These are phyloP conservation scores for Kwoniella sp. DNA, from an alignment of 768 basidiomycete species.

Conservation along the genomic window DNA sequence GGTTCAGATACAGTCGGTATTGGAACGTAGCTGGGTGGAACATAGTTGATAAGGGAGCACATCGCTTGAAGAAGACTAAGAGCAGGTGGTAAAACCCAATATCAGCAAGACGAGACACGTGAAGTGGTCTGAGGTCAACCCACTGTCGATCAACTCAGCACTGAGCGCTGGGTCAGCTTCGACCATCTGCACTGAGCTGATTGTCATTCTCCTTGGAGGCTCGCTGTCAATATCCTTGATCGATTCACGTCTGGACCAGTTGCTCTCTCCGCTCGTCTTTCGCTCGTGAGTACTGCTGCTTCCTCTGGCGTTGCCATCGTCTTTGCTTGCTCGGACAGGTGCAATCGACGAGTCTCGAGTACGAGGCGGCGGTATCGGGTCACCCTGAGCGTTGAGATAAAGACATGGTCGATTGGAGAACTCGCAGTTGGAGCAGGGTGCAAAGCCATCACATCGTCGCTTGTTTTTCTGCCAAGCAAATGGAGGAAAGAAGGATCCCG, in stretches of 20 bases:
- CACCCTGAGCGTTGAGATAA: slow-evolving; percentile 53
- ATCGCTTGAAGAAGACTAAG: slow-evolving; percentile 50
- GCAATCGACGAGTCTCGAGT: slow-evolving; percentile 36
- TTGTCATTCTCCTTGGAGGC: slow-evolving; percentile 3
- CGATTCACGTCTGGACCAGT: slow-evolving; percentile 18
- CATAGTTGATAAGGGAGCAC: slow-evolving; percentile 48
- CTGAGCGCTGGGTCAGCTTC: slow-evolving; percentile 41
- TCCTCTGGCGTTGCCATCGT: slow-evolving; percentile 12
- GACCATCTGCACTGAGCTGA: slow-evolving; percentile 39
- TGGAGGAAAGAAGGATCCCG: neutral
- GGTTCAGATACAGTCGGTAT: slow-evolving; percentile 46
- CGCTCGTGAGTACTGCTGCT: slow-evolving; percentile 7
- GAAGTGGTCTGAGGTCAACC: no score
- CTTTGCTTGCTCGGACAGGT: slow-evolving; percentile 18
- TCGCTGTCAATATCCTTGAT: slow-evolving; percentile 20
- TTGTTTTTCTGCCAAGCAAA: slow-evolving; percentile 50
- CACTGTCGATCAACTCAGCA: slow-evolving; percentile 52
- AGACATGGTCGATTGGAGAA: slow-evolving; percentile 53
- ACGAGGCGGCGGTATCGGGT: slow-evolving; percentile 52
- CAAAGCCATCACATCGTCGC: slow-evolving; percentile 55
- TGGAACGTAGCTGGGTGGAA: slow-evolving; percentile 53
- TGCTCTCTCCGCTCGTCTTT: slow-evolving; percentile 20
- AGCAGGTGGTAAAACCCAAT: no score
- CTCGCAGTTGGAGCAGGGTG: slow-evolving; percentile 56
- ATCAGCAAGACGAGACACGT: no score